phyloP scores from a whole-genome alignment of 495 filamentous ascomycete species.

The Neurospora intermedia region DNA sequence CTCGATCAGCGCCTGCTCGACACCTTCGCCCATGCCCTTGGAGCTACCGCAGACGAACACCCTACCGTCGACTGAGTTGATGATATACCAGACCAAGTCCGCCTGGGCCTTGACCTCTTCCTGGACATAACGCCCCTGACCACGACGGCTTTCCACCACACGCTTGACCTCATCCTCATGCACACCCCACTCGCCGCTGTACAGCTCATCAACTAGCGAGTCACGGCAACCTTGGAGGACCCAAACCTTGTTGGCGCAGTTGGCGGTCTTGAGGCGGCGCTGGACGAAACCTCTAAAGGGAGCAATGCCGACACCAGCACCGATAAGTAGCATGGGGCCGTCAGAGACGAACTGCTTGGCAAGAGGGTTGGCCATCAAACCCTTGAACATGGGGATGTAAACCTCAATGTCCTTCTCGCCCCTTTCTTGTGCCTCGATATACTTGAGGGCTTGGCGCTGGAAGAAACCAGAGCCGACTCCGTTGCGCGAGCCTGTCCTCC shows the following conservation, averaged over 20 bases:
- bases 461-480: conserved; percentile 78
- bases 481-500: conserved; percentile 55
- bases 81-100: conserved; percentile 92
- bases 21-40: conserved; percentile 95
- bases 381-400: conserved; percentile 91
- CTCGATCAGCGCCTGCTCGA: conserved; percentile 71
- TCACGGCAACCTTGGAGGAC: conserved; percentile 95
- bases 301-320: conserved; percentile 91
- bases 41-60: conserved; percentile 92
- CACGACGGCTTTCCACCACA: conserved; percentile 77
- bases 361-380: conserved; percentile 95
- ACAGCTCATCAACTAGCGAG: conserved; percentile 84
- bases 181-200: conserved; percentile 91
- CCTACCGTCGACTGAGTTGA: conserved; percentile 84
- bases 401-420: conserved; percentile 49
- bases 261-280: conserved; percentile 85
- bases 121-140: conserved; percentile 72
- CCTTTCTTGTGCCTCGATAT: conserved; percentile 50
- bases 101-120: conserved; percentile 80
- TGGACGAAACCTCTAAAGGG: conserved; percentile 97
- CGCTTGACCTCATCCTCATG: conserved; percentile 87
- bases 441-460: conserved; percentile 62
- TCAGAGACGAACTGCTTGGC: conserved; percentile 81
- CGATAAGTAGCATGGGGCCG: conserved; percentile 94
- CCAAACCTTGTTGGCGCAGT: conserved; percentile 99